These are phyloP conservation scores for Fusarium gaditjirri DNA, from an alignment of 2,329 filamentous ascomycete species.

Conservation along the genomic window DNA sequence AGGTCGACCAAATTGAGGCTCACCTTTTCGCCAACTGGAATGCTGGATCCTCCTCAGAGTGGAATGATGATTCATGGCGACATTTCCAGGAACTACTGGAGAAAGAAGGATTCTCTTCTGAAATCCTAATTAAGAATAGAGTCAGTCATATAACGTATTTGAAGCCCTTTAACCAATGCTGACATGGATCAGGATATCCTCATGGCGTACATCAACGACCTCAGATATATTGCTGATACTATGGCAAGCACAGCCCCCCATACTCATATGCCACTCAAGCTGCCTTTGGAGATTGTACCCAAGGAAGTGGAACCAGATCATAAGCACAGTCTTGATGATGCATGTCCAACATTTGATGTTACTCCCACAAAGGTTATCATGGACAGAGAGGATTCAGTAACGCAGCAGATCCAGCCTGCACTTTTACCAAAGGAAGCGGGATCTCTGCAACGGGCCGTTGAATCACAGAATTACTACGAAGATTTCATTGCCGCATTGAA, in stretches of 20 bases:
- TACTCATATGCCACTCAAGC: no score
- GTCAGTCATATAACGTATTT: neutral
- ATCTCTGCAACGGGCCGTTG: no score
- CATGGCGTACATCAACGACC: neutral
- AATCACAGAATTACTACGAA: no score
- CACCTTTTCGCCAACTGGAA: neutral
- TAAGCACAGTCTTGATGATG: no score
- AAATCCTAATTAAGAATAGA: neutral
- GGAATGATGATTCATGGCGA: neutral
- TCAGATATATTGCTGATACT: neutral
- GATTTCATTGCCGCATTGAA: no score
- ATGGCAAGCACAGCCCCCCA: accelerated
- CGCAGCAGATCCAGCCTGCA: no score
- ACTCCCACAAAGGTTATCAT: neutral
- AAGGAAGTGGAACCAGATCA: no score
- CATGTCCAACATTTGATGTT: no score
- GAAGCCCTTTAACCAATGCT: neutral
- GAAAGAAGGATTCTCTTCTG: neutral
- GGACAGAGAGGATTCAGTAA: neutral
- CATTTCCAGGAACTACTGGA: neutral
- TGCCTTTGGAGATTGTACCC: no score
- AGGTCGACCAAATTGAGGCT: neutral
- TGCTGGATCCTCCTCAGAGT: accelerated
- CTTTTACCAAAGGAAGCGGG: no score
- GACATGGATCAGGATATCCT: neutral